These are phyloP conservation scores for Agastache rugosa DNA, from an alignment of 257 asterid species.

Conservation along the genomic window DNA sequence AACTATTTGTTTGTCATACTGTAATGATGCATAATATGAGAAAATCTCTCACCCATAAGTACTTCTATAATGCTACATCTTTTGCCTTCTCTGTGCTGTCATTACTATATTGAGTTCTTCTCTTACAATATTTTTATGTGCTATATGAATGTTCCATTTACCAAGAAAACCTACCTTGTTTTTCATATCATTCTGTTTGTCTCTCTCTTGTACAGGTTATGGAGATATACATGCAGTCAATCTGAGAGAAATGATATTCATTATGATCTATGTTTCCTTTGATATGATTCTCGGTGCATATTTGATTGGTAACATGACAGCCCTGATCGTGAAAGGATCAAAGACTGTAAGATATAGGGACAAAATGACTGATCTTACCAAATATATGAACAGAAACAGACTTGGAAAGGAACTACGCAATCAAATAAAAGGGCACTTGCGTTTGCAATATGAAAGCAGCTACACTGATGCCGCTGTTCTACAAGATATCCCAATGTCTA, in stretches of 20 bases:
- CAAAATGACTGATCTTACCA: conserved; percentile 79
- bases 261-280: conserved; percentile 88
- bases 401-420: conserved; percentile 72
- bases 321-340: conserved; percentile 91
- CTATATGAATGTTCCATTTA: not conserved
- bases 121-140: not conserved
- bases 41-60: not conserved
- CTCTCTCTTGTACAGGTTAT: conserved; percentile 63
- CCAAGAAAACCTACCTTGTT: not conserved
- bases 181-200: not conserved
- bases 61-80: not conserved
- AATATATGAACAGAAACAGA: conserved; percentile 80
- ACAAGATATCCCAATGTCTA: conserved; percentile 86
- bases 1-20: not conserved
- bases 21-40: not conserved
- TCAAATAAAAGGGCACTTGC: conserved; percentile 91
- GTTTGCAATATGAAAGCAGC: conserved; percentile 90
- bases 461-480: conserved; percentile 77
- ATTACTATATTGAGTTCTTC: not conserved
- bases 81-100: not conserved
- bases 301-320: conserved; percentile 98
- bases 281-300: conserved; percentile 96
- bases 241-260: conserved; percentile 88
- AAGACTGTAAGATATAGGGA: conserved; percentile 91
- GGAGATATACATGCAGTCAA: conserved; percentile 98